A percentile compares a stretch with the other conserved stretches of the same genome.
phyloP scores from a whole-genome alignment of 2,329 filamentous ascomycete species.

The Fusarium chlamydosporum region DNA sequence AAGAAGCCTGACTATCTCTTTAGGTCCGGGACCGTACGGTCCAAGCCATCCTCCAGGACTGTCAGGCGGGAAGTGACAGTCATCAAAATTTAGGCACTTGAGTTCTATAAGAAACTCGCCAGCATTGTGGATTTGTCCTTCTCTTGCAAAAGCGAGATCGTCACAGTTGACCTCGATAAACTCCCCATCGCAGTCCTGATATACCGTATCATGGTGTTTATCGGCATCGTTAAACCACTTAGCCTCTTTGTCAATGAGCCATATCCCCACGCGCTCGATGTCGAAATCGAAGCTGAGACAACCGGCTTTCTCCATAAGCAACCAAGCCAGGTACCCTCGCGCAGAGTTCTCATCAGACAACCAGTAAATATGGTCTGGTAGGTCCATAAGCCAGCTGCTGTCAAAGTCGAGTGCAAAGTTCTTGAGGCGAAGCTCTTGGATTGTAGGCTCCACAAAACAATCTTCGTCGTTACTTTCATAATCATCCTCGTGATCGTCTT shows the following conservation, averaged over 20 bases:
- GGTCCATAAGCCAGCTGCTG: background rate
- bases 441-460: fast-evolving
- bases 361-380: background rate
- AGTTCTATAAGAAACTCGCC: background rate
- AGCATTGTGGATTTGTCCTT: background rate
- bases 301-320: background rate
- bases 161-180: constrained; percentile 7
- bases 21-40: background rate
- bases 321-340: background rate
- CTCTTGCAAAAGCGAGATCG: background rate
- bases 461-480: background rate
- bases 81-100: background rate
- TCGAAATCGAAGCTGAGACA: background rate
- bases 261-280: background rate
- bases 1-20: background rate
- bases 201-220: background rate
- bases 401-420: constrained; percentile 1
- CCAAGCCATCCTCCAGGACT: background rate
- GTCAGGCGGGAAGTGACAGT: background rate
- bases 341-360: background rate
- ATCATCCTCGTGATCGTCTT: background rate
- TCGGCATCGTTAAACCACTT: background rate
- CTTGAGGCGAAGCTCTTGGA: background rate
- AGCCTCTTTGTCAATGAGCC: constrained; percentile 13
- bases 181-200: constrained; percentile 6